Evolutionary conservation across 441 rosid genomes (phyloP), one percentile per base, ranked within the genome.

Genomic region (Populus trichocarpa): DNA sequence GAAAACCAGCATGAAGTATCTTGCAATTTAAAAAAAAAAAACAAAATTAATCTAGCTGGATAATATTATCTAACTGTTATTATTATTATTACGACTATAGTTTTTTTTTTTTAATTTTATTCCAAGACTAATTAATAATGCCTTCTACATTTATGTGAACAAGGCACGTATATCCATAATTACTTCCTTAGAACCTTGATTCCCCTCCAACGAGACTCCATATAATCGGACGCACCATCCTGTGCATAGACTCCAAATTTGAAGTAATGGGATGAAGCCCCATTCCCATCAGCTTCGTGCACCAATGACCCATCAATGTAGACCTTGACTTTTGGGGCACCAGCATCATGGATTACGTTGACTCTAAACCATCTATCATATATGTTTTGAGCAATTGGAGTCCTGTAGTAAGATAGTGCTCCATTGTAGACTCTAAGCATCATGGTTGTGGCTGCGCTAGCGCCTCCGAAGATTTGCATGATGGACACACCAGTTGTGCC

Each of bases 381-480:
- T 10, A 42, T 42, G 50, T 42, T 42, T 42, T 42, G 50, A 11
- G 14, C 50, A 42, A 42, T 42, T 8, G 76, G 83, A 64, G 40
- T 18, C 3, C 57, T 66, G 65, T 67, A 81, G 42, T 77, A 81
- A 16, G 67, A 72, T 12, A 83, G 38, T 9, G 86, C 73, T 0
- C 85, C 86, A 50, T 87, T 76, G 80, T 75, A 76, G 16, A 85
- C 86, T 38, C 84, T 80, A n/a, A 86, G 80, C 86, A 86, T 86
- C 32, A 80, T 23, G 38, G 84, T 84, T 20, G 88, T 73, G 38
- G 79, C 79, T n/a, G 70, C 84, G 6, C 66, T 40, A 14, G 16
- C 57, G 0, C 84, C 76, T 20, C 87, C 87, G 26, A 85, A 87
- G 7, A 85, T 73, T 70, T 85, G 88, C 88, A 82, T 82, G 26